These are phyloP conservation scores for Esteya vermicola DNA, from an alignment of 2,329 filamentous ascomycete species.

Conservation along the genomic window DNA sequence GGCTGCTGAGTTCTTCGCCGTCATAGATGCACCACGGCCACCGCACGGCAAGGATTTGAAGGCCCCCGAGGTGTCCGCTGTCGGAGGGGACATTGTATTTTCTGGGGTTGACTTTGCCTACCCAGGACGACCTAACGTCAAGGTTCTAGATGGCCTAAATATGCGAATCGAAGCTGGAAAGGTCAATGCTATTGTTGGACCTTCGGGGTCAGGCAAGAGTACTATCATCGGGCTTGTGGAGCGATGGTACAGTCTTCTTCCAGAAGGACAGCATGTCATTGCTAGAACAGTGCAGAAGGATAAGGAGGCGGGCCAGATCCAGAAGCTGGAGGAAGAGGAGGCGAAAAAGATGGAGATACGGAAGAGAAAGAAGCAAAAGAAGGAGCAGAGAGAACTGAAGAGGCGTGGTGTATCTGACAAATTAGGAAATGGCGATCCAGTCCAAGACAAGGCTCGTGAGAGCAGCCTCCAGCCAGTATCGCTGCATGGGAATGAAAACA, in stretches of 20 bases:
- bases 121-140: constrained; percentile 48
- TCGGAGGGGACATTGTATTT: constrained; percentile 42
- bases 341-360: background rate
- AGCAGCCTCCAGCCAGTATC: background rate
- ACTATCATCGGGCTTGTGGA: constrained; percentile 60
- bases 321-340: constrained; percentile 2
- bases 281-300: constrained; percentile 28
- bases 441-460: background rate
- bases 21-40: constrained; percentile 33
- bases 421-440: background rate
- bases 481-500: constrained; percentile 16
- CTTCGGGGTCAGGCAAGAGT: constrained; percentile 60
- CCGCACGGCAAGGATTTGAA: constrained; percentile 24
- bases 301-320: constrained; percentile 7
- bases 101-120: constrained; percentile 59
- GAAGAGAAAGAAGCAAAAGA: background rate
- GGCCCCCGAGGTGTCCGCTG: constrained; percentile 34
- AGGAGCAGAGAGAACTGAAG: background rate
- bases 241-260: constrained; percentile 34
- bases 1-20: constrained; percentile 41
- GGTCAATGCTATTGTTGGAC: constrained; percentile 59
- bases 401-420: background rate
- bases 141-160: constrained; percentile 45
- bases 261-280: constrained; percentile 34
- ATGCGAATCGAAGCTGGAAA: constrained; percentile 48